Conservation (phyloP, 2,329 filamentous ascomycete genomes). For the Mariannaea elegans region DNA sequence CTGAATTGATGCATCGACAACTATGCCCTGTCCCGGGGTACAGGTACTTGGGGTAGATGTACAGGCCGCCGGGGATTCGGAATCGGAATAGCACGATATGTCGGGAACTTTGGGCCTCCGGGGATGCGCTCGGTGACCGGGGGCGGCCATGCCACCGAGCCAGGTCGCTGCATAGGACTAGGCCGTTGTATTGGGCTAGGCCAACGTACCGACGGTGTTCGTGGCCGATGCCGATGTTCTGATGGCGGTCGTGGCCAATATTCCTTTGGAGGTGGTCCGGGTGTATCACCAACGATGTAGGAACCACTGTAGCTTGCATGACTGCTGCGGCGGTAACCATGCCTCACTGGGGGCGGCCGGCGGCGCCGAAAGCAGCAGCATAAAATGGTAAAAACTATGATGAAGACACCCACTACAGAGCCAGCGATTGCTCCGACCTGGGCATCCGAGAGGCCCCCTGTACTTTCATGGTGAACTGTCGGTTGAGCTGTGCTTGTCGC, state of each 20-base stretch:
- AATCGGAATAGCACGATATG: conserved; percentile 46
- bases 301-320: conserved; percentile 25
- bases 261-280: conserved; percentile 10
- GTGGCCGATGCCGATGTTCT: background rate
- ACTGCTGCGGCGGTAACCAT: conserved; percentile 27
- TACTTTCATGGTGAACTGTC: conserved; percentile 17
- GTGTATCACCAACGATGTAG: conserved; percentile 23
- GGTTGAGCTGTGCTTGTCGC: conserved; percentile 14
- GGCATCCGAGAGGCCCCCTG: conserved; percentile 43
- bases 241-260: background rate
- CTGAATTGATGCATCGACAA: conserved; percentile 1
- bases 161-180: conserved; percentile 7
- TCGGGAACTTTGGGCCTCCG: conserved; percentile 45
- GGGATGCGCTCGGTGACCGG: conserved; percentile 42
- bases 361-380: conserved; percentile 39
- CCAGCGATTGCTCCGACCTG: conserved; percentile 54
- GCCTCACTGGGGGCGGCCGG: conserved; percentile 1
- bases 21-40: background rate
- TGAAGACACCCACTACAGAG: conserved; percentile 48
- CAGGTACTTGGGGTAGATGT: background rate
- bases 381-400: conserved; percentile 45
- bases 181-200: conserved; percentile 4
- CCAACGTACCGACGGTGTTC: background rate
- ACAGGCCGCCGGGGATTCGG: conserved; percentile 39
- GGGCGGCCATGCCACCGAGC: conserved; percentile 26